phyloP scores from a whole-genome alignment of 1,284 basidiomycete genomes.

The Leccinum pachyderme region DNA sequence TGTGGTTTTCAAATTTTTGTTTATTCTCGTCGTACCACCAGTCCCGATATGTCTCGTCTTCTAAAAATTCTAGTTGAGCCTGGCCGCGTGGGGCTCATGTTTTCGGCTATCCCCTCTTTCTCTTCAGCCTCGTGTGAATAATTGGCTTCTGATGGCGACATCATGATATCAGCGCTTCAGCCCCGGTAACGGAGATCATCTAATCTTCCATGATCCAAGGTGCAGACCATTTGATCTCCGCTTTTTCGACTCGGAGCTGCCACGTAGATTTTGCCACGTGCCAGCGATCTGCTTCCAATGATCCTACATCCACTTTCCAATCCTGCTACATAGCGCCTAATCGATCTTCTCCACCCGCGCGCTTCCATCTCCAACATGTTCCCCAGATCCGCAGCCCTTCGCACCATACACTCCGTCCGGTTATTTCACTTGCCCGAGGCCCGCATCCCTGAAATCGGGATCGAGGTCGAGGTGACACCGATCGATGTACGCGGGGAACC shows the following conservation, averaged over 20 bases:
- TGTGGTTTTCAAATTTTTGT: no score
- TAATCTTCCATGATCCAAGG: constrained; percentile 27
- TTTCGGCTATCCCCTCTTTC: no score
- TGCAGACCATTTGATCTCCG: not conserved
- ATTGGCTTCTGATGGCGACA: no score
- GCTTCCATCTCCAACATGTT: constrained; percentile 45
- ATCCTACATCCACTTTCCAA: not conserved
- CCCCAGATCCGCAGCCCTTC: constrained; percentile 45
- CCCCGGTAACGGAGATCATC: not conserved
- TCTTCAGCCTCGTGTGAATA: no score
- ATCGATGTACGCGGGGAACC: constrained; percentile 43
- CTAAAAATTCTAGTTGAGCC: no score
- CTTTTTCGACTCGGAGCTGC: not conserved
- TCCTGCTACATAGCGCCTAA: constrained; percentile 47
- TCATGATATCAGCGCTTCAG: not conserved
- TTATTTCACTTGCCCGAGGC: constrained; percentile 70
- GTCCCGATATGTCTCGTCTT: no score
- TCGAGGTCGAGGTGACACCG: not conserved
- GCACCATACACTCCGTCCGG: constrained; percentile 67
- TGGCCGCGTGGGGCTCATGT: no score
- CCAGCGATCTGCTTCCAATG: not conserved
- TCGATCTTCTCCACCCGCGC: constrained; percentile 54
- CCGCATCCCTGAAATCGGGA: constrained; percentile 44
- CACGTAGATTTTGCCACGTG: constrained; percentile 6
- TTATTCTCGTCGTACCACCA: no score